Conservation (phyloP, 257 asterid genomes). For the Petunia axillaris region DNA sequence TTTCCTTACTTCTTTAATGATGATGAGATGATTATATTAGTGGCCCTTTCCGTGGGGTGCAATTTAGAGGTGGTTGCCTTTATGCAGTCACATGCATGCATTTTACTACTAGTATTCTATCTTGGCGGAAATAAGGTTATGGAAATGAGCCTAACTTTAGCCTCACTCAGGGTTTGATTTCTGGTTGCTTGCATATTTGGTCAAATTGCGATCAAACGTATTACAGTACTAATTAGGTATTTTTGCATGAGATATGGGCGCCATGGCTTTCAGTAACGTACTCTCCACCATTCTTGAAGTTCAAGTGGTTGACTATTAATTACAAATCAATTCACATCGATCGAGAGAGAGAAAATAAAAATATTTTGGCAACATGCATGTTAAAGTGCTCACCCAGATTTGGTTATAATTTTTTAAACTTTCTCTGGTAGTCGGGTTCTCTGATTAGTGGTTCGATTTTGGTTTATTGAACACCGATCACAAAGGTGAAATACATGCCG, state of each 20-base stretch:
- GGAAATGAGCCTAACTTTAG: constrained; percentile 48
- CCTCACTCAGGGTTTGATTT: constrained; percentile 29
- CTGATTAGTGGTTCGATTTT: background rate
- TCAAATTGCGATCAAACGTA: constrained; percentile 28
- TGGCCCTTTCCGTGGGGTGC: background rate
- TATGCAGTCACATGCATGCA: constrained; percentile 15
- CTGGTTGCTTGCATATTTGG: constrained; percentile 22
- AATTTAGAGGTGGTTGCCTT: background rate
- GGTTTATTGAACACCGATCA: background rate
- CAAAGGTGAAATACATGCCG: too few species aligned
- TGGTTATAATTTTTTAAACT: background rate
- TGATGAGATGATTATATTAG: rapidly evolving
- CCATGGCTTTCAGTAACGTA: constrained; percentile 21
- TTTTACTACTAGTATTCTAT: background rate
- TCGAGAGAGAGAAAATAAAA: background rate
- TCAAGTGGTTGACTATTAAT: constrained; percentile 43
- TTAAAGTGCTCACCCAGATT: background rate
- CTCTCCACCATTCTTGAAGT: constrained; percentile 32
- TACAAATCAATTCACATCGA: background rate
- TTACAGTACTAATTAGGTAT: constrained; percentile 35
- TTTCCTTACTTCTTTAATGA: background rate
- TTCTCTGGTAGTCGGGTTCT: background rate
- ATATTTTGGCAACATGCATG: background rate
- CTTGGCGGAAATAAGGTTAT: background rate
- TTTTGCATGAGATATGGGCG: constrained; percentile 42